Base-by-base conservation (phyloP, 768 basidiomycete genomes). In the Suillus spraguei region DNA sequence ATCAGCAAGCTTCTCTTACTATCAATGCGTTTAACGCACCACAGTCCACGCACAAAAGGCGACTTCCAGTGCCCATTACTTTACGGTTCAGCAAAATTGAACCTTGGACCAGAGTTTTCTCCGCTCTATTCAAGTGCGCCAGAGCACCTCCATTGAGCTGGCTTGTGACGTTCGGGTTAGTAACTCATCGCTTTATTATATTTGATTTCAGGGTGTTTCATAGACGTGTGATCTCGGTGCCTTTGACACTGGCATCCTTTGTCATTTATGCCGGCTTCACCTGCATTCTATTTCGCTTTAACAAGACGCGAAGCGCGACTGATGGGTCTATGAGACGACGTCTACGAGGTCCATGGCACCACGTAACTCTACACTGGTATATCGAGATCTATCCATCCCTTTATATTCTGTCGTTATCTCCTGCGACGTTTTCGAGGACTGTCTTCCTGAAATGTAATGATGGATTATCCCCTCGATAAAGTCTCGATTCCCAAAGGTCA, bases 21-120 rank as follows among this genome's bases (percentile, higher is more conserved):
- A 33, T 33, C 17, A 53, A 53, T 35, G 52, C 52, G 11, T 53
- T 53, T 33, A 53, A 53, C 52, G 33, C 52, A 53, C 52, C 52
- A 35, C 52, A 53, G 52, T 53, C 52, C 52, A 53, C 52, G 52
- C 52, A 20, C 52, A 35, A 13, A 33, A 53, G 32, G 33, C 20
- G 52, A n/a, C 11, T 53, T 13, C 9, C 33, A n/a, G 20, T 5
- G 17, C 32, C 17, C 28, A 20, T 52, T 17, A 20, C 32, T 35
- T 53, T 33, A 20, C 20, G 11, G 52, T 53, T n/a, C 20, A 33
- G 20, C 13, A 3, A 53, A 33, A 35, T 53, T 53, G 52, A 53
- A 53, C 52, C 52, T 53, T 53, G 52, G 20, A 35, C 20, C 7
- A 35, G 33, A n/a, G 52, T 35, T 53, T n/a, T 53, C 2, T 20